Base-by-base conservation (phyloP, 352 stramenopile genomes). In the Pythium rishiriense region DNA sequence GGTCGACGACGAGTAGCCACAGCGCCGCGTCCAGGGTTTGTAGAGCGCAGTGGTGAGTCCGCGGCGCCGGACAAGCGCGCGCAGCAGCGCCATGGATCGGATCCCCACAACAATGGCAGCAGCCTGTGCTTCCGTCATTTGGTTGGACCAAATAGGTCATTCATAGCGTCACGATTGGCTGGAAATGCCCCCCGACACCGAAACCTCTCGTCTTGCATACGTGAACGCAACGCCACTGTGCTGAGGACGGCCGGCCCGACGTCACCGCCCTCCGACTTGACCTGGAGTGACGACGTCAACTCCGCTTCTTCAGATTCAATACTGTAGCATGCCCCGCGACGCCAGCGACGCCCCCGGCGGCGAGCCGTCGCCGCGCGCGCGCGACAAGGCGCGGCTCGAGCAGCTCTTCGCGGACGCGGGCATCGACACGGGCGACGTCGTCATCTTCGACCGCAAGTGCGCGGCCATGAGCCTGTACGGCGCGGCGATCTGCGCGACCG, bases 381-480 rank as follows among this genome's bases (percentile, higher is more conserved):
- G 15, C 10, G 51, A 66, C 15, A 22, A 19, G 24, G 66, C 60
- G 58, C 49, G 68, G 53, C 69, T 74, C 6, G 55, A 59, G 29
- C 52, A 50, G 56, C 69, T 92, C 22, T 66, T 92, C 51, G 61
- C 45, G 3, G 83, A 87, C 53, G 51, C 88, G 31, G 62, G 54
- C 14, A 62, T 93, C 28, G 85, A 96, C 62, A 85, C 84, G 35
- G 87, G 85, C 31, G 87, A 96, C 47, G 76, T 94, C 45, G 63
- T 96, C 29, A 65, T 94, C 10, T 96, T 96, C 59, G 83, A 94
- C 71, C 87, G 87, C 51, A 78, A 81, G 45, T 96, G 87, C 67
- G 61, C 75, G 21, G 50, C 64, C 61, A 96, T 94, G 87, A 85
- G 71, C 29, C 46, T 87, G 41, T 96, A 94, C 69, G 87, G 87